A percentile compares a stretch with the other conserved stretches of the same genome.
These are phyloP conservation scores for Xylariaceae sp. DNA, from an alignment of 2,329 filamentous ascomycete species.

Conservation along the genomic window DNA sequence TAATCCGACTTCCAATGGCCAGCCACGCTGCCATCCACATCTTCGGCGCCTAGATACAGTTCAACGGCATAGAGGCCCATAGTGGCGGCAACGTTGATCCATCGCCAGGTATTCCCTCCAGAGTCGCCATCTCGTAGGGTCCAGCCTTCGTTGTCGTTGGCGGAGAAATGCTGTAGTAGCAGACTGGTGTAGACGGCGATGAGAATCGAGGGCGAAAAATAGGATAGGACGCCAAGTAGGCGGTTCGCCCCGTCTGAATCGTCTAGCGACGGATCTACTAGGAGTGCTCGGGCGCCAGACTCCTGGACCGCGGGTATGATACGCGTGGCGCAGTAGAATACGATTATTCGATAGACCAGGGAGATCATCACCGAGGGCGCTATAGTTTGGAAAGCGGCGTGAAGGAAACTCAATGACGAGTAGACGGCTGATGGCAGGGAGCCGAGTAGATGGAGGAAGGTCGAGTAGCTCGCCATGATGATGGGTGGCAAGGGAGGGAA, in stretches of 20 bases:
- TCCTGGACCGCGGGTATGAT: constrained; percentile 93
- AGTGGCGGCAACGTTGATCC: constrained; percentile 85
- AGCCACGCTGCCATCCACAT: constrained; percentile 65
- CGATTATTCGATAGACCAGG: constrained; percentile 85
- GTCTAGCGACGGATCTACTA: constrained; percentile 78
- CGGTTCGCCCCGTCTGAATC: constrained; percentile 78
- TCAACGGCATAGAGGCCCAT: constrained; percentile 90
- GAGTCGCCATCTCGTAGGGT: constrained; percentile 74
- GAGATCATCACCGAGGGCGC: constrained; percentile 95
- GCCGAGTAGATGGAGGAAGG: constrained; percentile 75
- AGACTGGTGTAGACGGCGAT: constrained; percentile 96
- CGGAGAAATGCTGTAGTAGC: constrained; percentile 89
- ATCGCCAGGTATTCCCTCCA: constrained; percentile 84
- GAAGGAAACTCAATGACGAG: constrained; percentile 77
- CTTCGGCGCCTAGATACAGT: constrained; percentile 76
- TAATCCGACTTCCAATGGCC: constrained; percentile 92
- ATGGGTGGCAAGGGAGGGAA: constrained; percentile 95
- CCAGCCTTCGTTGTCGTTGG: constrained; percentile 71
- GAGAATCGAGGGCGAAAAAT: constrained; percentile 90
- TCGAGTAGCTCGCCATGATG: constrained; percentile 97
- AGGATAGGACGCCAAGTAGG: constrained; percentile 76
- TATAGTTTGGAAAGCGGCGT: constrained; percentile 90
- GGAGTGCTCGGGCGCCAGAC: constrained; percentile 73
- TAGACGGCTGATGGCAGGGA: constrained; percentile 78
- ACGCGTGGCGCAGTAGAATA: constrained; percentile 89